Percentiles rank a stretch among this genome's conserved stretches.
Conservation (phyloP, 768 basidiomycete genomes). For the Boletus subcaerulescens region DNA sequence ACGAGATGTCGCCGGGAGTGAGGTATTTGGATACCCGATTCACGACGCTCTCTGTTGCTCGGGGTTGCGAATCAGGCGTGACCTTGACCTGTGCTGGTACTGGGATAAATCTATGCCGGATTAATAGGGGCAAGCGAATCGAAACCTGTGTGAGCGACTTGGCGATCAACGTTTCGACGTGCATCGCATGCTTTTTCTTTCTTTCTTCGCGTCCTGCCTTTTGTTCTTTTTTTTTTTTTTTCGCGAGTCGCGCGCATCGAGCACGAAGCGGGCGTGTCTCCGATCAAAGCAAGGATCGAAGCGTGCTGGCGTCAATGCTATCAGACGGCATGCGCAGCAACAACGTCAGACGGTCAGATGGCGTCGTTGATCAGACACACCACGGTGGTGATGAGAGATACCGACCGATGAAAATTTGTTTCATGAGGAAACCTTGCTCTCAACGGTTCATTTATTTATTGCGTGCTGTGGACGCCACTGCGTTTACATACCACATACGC, state of each 20-base stretch:
- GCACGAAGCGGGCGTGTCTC: not conserved
- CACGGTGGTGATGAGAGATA: not conserved
- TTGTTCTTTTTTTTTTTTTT: not conserved
- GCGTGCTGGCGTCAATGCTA: not conserved
- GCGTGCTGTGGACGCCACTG: not conserved
- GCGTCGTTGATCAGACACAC: not conserved
- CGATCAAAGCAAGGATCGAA: slow-evolving; percentile 4
- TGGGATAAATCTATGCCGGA: not conserved
- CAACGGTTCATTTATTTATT: not conserved
- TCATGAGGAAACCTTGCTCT: not conserved
- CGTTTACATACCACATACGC: not conserved
- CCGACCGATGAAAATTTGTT: not conserved
- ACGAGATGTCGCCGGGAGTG: not conserved
- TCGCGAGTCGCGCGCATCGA: too few relatives aligned
- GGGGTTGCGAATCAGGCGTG: not conserved
- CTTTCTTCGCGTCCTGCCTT: not conserved
- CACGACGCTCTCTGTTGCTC: not conserved
- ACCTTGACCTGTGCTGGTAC: not conserved
- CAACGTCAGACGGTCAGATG: not conserved
- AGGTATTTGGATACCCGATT: not conserved
- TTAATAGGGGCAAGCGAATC: too few relatives aligned
- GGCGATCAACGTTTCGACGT: not conserved
- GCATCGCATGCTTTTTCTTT: not conserved
- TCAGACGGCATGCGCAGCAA: not conserved
- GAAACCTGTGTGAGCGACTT: not conserved